Percentiles rank a stretch among this genome's conserved stretches.
phyloP scores from a whole-genome alignment of 805 yeast species.

The Lipomyces lipofer region DNA sequence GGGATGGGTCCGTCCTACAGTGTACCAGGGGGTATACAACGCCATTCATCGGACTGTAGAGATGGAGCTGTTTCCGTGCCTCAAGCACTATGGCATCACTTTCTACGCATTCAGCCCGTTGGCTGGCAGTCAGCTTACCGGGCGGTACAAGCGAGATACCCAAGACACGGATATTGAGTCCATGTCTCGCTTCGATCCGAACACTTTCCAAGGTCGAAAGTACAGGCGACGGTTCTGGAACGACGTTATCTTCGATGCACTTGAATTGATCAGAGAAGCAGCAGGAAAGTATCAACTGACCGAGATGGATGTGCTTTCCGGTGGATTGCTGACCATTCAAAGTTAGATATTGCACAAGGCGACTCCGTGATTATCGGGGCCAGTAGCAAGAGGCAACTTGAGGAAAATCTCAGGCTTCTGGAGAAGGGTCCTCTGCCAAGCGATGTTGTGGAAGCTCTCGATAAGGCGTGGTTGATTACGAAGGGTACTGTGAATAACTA shows the following conservation, averaged over 20 bases:
- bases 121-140: constrained; percentile 6
- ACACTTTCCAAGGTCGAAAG: neutral
- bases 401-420: constrained; percentile 29
- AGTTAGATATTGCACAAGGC: constrained; percentile 22
- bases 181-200: neutral
- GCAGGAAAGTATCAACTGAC: constrained; percentile 4
- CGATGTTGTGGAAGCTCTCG: constrained; percentile 29
- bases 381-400: constrained; percentile 28
- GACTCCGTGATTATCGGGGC: constrained; percentile 36
- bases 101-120: constrained; percentile 36
- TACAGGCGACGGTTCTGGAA: neutral
- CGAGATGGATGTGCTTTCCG: constrained; percentile 22
- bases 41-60: constrained; percentile 5
- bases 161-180: neutral
- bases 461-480: neutral
- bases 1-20: constrained; percentile 8
- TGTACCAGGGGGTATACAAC: constrained; percentile 11
- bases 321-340: constrained; percentile 34
- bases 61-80: constrained; percentile 23
- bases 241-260: neutral
- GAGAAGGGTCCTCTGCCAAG: constrained; percentile 32
- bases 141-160: neutral
- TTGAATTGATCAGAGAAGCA: constrained; percentile 1
- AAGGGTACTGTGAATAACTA: neutral
- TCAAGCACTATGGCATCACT: constrained; percentile 28